Evolutionary conservation across 805 yeast genomes (phyloP).

Genomic region (Ogataea nakhonphanomensis): DNA sequence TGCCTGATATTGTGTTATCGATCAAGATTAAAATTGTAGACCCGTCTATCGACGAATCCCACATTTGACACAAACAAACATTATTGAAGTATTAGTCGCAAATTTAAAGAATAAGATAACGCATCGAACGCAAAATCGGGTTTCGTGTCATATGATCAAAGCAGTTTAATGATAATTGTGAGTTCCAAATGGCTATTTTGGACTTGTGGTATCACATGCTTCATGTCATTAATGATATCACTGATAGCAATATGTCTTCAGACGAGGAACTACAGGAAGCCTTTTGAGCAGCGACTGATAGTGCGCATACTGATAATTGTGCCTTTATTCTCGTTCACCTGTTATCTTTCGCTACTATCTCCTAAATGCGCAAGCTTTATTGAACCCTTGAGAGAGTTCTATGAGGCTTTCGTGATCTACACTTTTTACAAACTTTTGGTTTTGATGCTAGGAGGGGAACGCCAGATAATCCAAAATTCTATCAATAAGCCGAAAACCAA

Average conservation of each 20-base stretch:
- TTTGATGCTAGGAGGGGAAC: conserved; percentile 86
- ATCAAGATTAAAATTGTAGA: background rate
- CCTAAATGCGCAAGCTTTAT: conserved; percentile 44
- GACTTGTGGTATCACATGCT: conserved; percentile 25
- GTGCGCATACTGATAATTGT: conserved; percentile 79
- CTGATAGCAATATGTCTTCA: conserved; percentile 48
- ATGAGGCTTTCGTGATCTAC: conserved; percentile 94
- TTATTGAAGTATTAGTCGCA: background rate
- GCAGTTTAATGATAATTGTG: background rate
- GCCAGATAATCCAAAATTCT: conserved; percentile 61
- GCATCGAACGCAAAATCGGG: too few relatives aligned
- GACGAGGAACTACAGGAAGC: conserved; percentile 75
- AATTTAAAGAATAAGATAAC: background rate
- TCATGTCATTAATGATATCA: conserved; percentile 39
- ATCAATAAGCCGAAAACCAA: conserved; percentile 65
- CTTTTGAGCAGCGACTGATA: conserved; percentile 80
- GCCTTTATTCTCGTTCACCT: conserved; percentile 74
- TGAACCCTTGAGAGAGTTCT: conserved; percentile 81
- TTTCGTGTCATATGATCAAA: background rate
- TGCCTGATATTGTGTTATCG: too few relatives aligned
- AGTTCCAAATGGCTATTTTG: conserved; percentile 16
- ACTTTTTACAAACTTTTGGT: conserved; percentile 85
- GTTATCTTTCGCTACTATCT: conserved; percentile 54
- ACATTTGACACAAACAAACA: background rate
- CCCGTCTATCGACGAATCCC: conserved; percentile 5